Base-by-base conservation (phyloP, 2,329 filamentous ascomycete genomes). In the Xylariaceae sp. region DNA sequence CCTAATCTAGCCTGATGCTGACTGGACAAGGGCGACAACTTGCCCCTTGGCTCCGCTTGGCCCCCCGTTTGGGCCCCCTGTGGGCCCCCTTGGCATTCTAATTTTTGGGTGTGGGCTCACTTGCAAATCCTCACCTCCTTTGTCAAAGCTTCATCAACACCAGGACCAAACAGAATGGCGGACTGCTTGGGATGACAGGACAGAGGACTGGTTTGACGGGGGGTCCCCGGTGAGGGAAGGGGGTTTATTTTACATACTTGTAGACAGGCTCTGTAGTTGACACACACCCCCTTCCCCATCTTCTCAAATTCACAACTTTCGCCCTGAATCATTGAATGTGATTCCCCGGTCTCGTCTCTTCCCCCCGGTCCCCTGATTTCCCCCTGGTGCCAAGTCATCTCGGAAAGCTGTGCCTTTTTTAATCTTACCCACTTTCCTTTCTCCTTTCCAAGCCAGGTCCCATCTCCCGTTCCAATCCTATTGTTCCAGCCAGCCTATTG, bases 371-470 rank as follows among this genome's bases (percentile, higher is more conserved):
- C 21, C 21, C 11, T 24, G 21, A 24, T 24, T 24, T 11, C 21
- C 21, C 21, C 21, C 21, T 24, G 21, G 26, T 28, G 26, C 44
- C 46, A 41, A 46, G 39, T 41, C 31, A 35, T 38, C 15, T 28
- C 7, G 13, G 34, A 34, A 21, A 29, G 24, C 32, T 24, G 21
- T 24, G 32, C 33, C 36, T 47, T 47, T 36, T 50, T 48, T 53
- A 51, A 55, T 54, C 39, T 53, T 45, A 50, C 34, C 43, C 37
- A 38, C 34, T 34, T 15, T 24, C 21, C 28, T 36, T n/a, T 34
- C 37, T 31, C 44, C 34, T 40, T 41, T 40, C 29, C 16, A 31
- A 19, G 35, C 33, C 16, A 27, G n/a, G 21, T 17, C 40, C 26
- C 32, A 31, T 31, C 32, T 29, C 9, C 21, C 40, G 34, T 38